These are phyloP conservation scores for Eragrostis tef DNA, from an alignment of 202 grass and related monocot genomes.

Conservation along the genomic window DNA sequence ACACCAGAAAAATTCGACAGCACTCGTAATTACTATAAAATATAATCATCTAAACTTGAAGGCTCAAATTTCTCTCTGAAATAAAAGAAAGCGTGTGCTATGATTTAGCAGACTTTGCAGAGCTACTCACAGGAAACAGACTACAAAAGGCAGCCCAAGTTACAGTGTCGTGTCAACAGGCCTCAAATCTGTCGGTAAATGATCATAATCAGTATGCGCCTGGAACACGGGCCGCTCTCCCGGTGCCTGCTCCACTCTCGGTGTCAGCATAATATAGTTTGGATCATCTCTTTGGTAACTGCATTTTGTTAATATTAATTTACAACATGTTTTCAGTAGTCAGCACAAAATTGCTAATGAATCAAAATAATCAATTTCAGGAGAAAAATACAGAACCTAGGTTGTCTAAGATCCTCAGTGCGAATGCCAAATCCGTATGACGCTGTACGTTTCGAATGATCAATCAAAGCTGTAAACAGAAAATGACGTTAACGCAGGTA, in stretches of 20 bases:
- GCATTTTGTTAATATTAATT: constrained; percentile 38
- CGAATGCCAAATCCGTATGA: constrained; percentile 84
- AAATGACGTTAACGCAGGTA: constrained; percentile 14
- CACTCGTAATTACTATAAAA: too few species aligned
- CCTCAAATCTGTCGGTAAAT: constrained; percentile 72
- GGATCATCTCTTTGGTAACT: constrained; percentile 86
- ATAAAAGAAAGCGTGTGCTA: too few species aligned
- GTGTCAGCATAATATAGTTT: constrained; percentile 91
- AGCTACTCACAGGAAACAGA: not conserved
- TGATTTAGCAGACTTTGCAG: too few species aligned
- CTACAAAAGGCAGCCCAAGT: not conserved
- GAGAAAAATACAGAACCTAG: constrained; percentile 59
- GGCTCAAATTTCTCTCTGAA: too few species aligned
- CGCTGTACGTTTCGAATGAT: constrained; percentile 60
- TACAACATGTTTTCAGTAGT: not conserved
- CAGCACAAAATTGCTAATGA: not conserved
- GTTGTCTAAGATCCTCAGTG: constrained; percentile 85
- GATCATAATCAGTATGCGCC: constrained; percentile 70
- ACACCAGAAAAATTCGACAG: too few species aligned
- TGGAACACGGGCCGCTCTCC: constrained; percentile 76
- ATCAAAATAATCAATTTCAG: constrained; percentile 28
- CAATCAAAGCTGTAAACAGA: constrained; percentile 67
- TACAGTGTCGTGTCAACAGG: constrained; percentile 75
- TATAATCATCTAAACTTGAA: too few species aligned
- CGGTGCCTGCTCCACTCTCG: constrained; percentile 76